Evolutionary conservation across 2,329 filamentous ascomycete genomes (phyloP).

Genomic region (Aspergillus sp.): DNA sequence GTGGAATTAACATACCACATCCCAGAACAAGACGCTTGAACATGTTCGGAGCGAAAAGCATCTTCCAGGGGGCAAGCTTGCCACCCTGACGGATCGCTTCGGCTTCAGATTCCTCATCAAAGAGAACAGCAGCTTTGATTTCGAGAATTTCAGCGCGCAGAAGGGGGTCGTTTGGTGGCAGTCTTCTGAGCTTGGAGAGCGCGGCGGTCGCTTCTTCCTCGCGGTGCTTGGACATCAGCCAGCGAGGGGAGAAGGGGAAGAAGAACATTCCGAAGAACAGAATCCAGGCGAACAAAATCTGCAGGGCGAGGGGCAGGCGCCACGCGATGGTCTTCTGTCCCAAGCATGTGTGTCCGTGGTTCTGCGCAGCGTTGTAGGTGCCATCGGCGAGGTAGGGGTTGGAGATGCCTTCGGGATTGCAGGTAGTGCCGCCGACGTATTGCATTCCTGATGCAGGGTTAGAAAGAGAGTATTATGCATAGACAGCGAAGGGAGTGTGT

Average conservation of each 20-base stretch:
- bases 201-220: slow-evolving; percentile 67
- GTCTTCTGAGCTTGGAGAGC: slow-evolving; percentile 64
- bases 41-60: slow-evolving; percentile 33
- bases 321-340: slow-evolving; percentile 61
- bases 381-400: slow-evolving; percentile 13
- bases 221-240: slow-evolving; percentile 70
- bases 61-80: slow-evolving; percentile 28
- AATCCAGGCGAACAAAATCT: slow-evolving; percentile 65
- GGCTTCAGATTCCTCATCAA: slow-evolving; percentile 70
- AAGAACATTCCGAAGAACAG: slow-evolving; percentile 74
- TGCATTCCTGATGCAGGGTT: slow-evolving; percentile 10
- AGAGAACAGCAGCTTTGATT: slow-evolving; percentile 76
- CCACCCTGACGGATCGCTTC: slow-evolving; percentile 44
- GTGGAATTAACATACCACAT: slow-evolving; percentile 17
- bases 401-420: slow-evolving; percentile 14
- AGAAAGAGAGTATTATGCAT: background rate
- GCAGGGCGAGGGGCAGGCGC: slow-evolving; percentile 51
- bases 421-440: slow-evolving; percentile 60
- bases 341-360: slow-evolving; percentile 10
- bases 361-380: slow-evolving; percentile 9
- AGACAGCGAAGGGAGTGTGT: background rate
- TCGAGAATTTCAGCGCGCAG: slow-evolving; percentile 78
- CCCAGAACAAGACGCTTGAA: slow-evolving; percentile 29
- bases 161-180: slow-evolving; percentile 65
- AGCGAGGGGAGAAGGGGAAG: slow-evolving; percentile 77